Base-by-base conservation (phyloP, 805 yeast genomes). In the Saturnispora quitensis region DNA sequence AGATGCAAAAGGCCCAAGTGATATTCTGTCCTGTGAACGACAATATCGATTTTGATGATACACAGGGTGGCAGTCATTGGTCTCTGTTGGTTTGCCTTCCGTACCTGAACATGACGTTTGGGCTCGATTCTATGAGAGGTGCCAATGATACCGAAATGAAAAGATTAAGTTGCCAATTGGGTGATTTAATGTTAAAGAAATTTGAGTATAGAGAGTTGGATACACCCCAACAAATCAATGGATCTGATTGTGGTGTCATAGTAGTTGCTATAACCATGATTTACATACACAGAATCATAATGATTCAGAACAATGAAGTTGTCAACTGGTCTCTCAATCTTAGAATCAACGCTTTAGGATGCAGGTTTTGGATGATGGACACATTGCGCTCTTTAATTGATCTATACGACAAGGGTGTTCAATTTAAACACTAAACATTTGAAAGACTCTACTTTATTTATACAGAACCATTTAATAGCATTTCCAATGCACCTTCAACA, bases 401-500 rank as follows among this genome's bases (percentile, higher is more conserved):
- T 38, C 17, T 20, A 47, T 47, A 31, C 24, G 38, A 47, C 27
- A 18, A 40, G n/a, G 44, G 44, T 40, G 28, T 35, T 17, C 43
- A 46, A 46, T 27, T 46, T 36, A 46, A 28, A 27, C n/a, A 27
- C 8, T 43, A 43, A 24, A 25, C n/a, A 15, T 43, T 43, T 13
- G 18, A 27, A 43, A 13, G 17, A n/a, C 15, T 38, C 24, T 20
- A 36, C 15, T 15, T 15, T 18, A 40, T 40, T 60, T 65, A 79
- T 42, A 77, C 75, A 51, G 71, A 69, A 27, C 86, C 86, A 55
- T 76, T 84, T 53, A 90, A 75, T 60, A 90, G 72, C 50, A 88
- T 86, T 68, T 91, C 97, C 48, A 91, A 75, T 10, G 99, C 99
- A 45, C 97, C 97, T 70, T 91, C 97, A 25, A 91, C 97, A 56